Evolutionary conservation across 2,329 filamentous ascomycete genomes (phyloP), one percentile per base, ranked within the genome.

Genomic region (Cercospora zeae-maydis): DNA sequence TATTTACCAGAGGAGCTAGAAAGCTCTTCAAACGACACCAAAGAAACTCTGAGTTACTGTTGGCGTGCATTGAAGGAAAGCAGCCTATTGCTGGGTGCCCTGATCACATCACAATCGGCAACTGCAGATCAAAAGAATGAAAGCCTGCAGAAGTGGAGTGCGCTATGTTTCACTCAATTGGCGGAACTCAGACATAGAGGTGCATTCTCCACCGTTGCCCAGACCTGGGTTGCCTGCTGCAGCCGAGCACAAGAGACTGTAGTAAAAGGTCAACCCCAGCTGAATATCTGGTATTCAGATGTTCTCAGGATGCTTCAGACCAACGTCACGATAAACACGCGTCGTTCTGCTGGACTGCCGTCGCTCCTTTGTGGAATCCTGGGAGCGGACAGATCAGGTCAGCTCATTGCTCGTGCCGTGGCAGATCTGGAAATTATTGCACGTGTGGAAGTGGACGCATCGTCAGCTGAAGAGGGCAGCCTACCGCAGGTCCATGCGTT

Each of bases 51-150:
- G 52, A 98, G 93, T 67, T 99, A 95, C 75, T 96, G 92, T 66
- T 99, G 96, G 84, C 86, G 95, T 70, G 91, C 92, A 5, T 82
- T 97, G n/a, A 93, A 96, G 66, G 95, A 99, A 77, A 91, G 93
- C 24, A 96, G 91, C 89, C 92, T 79, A 64, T 77, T 63, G 10
- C 61, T 69, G 14, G 67, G 66, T 27, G 51, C 54, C 1, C 27
- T 70, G 6, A 31, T 70, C 7, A 39, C 53, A n/a, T 19, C 30
- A 16, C 39, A 37, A 16, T 16, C 56, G 3, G 13, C 30, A 24
- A 11, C 58, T 19, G 11, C 10, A 7, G n/a, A 19, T 21, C 49
- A 16, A 21, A 27, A 61, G 19, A 47, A 55, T 13, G 27, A 42
- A n/a, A 19, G 47, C 4, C 21, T 67, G 33, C 37, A 58, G n/a